Conservation (phyloP, 306 rosid species). For the Gastrolobium bilobum region DNA sequence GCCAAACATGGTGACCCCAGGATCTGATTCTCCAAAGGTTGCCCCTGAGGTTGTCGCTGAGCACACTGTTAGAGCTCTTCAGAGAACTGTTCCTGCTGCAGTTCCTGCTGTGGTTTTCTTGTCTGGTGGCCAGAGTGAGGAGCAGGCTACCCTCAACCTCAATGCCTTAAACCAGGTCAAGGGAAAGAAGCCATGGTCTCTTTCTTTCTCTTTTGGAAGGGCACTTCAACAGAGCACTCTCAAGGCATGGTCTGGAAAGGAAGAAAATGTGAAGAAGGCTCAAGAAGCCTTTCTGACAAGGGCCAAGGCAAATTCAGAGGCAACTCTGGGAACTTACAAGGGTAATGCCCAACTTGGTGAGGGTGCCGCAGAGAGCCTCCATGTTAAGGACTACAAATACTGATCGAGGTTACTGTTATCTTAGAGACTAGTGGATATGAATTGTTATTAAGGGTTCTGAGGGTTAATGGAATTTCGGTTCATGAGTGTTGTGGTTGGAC, state of each 20-base stretch:
- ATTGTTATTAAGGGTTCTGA: slow-evolving; percentile 23
- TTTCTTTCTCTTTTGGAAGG: slow-evolving; percentile 62
- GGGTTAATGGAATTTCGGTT: slow-evolving; percentile 27
- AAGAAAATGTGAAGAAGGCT: slow-evolving; percentile 55
- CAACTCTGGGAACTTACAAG: slow-evolving; percentile 57
- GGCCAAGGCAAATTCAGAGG: slow-evolving; percentile 59
- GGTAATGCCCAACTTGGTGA: slow-evolving; percentile 48
- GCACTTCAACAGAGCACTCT: slow-evolving; percentile 62
- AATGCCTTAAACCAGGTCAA: slow-evolving; percentile 57
- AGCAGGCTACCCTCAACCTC: slow-evolving; percentile 55
- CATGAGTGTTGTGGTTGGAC: slow-evolving; percentile 34
- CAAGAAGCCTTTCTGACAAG: slow-evolving; percentile 51
- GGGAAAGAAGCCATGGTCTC: slow-evolving; percentile 62
- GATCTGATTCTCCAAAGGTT: slow-evolving; percentile 53
- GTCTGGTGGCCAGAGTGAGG: slow-evolving; percentile 61
- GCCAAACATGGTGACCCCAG: slow-evolving; percentile 62
- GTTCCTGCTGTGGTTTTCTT: slow-evolving; percentile 59
- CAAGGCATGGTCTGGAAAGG: slow-evolving; percentile 57
- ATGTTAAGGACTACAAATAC: slow-evolving; percentile 52
- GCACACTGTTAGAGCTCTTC: slow-evolving; percentile 57
- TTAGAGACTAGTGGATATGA: slow-evolving; percentile 23
- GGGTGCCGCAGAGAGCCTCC: slow-evolving; percentile 52
- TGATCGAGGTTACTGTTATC: slow-evolving; percentile 37
- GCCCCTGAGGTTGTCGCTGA: slow-evolving; percentile 52
- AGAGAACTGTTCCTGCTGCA: slow-evolving; percentile 53